Evolutionary conservation across 352 stramenopile species (phyloP).

Genomic region (Pythium dissimile): DNA sequence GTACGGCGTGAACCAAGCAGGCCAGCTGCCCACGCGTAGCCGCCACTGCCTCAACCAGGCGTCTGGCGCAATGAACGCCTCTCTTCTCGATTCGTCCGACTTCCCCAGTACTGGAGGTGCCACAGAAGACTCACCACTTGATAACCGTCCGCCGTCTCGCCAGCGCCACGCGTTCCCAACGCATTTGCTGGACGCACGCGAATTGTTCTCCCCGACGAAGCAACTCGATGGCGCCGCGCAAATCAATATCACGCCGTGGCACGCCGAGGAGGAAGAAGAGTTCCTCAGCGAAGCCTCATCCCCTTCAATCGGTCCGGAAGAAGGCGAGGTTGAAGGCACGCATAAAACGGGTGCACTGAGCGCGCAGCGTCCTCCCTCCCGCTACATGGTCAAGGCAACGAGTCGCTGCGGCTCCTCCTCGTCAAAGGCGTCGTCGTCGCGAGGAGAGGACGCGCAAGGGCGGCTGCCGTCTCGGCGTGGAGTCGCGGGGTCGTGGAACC

Average conservation of each 20-base stretch:
- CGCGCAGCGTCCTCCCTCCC: conserved; percentile 48
- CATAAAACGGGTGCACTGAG: background rate
- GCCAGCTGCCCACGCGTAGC: conserved; percentile 15
- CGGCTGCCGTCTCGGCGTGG: conserved; percentile 37
- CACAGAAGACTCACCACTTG: background rate
- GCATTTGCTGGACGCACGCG: conserved; percentile 56
- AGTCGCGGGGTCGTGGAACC: conserved; percentile 44
- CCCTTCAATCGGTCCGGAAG: background rate
- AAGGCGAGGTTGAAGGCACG: background rate
- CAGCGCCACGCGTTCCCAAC: conserved; percentile 78
- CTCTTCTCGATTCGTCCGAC: background rate
- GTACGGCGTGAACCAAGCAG: conserved; percentile 9
- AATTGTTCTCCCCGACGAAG: conserved; percentile 22
- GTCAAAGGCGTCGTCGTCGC: conserved; percentile 7
- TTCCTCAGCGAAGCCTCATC: too few relatives aligned
- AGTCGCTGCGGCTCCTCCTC: conserved; percentile 11
- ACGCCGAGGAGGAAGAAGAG: conserved; percentile 14
- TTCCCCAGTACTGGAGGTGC: background rate
- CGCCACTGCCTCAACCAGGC: conserved; percentile 15
- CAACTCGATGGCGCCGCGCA: conserved; percentile 2
- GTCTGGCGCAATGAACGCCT: too few relatives aligned
- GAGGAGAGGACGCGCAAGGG: background rate
- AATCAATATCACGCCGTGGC: conserved; percentile 23
- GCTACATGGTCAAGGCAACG: conserved; percentile 71
- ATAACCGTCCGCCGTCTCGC: conserved; percentile 59